These are phyloP conservation scores for Podila minutissima DNA, from an alignment of 192 early-diverging fungal species.

Conservation along the genomic window DNA sequence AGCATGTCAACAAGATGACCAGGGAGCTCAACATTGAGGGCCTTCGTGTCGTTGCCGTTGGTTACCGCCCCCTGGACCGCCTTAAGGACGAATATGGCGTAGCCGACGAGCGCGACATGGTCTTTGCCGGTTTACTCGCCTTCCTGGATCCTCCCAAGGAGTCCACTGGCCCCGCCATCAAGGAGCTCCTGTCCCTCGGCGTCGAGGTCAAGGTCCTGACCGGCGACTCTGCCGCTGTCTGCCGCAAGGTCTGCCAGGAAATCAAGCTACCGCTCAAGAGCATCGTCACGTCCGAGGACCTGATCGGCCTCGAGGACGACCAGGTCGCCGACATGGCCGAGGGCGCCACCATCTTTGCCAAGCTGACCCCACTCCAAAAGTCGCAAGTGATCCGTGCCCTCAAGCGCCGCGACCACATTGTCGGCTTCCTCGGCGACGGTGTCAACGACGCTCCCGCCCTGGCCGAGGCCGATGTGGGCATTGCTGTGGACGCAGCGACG, in stretches of 20 bases:
- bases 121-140: constrained; percentile 56
- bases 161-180: constrained; percentile 51
- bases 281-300: constrained; percentile 50
- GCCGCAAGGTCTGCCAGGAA: constrained; percentile 56
- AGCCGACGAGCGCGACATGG: constrained; percentile 53
- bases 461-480: constrained; percentile 58
- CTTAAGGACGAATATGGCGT: constrained; percentile 16
- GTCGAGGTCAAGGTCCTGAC: constrained; percentile 64
- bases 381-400: constrained; percentile 51
- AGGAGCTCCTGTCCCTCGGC: constrained; percentile 44
- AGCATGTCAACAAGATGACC: constrained; percentile 24
- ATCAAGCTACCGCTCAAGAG: constrained; percentile 54
- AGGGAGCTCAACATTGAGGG: constrained; percentile 50
- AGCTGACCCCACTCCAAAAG: constrained; percentile 61
- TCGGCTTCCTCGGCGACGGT: constrained; percentile 65
- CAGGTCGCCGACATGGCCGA: constrained; percentile 44
- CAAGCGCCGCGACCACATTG: constrained; percentile 45
- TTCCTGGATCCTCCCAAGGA: constrained; percentile 64
- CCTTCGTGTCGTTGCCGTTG: constrained; percentile 61
- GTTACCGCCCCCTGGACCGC: constrained; percentile 37
- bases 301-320: constrained; percentile 43
- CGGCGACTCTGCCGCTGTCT: constrained; percentile 60
- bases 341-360: constrained; percentile 60
- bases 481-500: constrained; percentile 61
- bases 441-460: constrained; percentile 67